These are phyloP conservation scores for Pythium pyrilobum DNA, from an alignment of 352 stramenopile species.

Conservation along the genomic window DNA sequence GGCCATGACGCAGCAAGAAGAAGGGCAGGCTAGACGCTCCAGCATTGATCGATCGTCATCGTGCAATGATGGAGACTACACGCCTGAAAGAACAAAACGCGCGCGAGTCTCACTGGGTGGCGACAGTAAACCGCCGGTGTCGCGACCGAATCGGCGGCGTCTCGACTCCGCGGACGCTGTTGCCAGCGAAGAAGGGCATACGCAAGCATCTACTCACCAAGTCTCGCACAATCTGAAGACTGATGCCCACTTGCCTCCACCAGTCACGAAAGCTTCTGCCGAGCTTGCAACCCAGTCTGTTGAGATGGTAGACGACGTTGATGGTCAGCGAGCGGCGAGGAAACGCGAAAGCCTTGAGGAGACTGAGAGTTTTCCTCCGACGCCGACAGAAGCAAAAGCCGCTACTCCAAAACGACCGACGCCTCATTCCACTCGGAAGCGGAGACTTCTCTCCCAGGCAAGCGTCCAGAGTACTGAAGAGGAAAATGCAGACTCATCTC, in stretches of 20 bases:
- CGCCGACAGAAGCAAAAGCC: too few species aligned
- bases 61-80: constrained; percentile 5
- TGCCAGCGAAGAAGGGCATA: background rate
- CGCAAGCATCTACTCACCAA: too few species aligned
- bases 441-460: background rate
- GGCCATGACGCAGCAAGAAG: background rate
- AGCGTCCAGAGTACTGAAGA: background rate
- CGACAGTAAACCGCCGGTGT: constrained; percentile 3
- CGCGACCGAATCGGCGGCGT: constrained; percentile 2
- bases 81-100: constrained; percentile 7
- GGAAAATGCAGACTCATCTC: background rate
- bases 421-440: constrained; percentile 2
- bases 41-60: constrained; percentile 10
- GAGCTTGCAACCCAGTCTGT: too few species aligned
- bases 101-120: constrained; percentile 4
- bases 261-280: too few species aligned
- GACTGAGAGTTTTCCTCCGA: too few species aligned
- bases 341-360: too few species aligned
- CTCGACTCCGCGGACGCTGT: constrained; percentile 1
- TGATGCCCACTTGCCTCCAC: too few species aligned
- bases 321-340: constrained; percentile 11
- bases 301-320: too few species aligned
- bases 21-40: background rate
- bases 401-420: background rate
- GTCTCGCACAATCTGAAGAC: too few species aligned